phyloP scores from a whole-genome alignment of 495 filamentous ascomycete species.

The Pyronema omphalodes region DNA sequence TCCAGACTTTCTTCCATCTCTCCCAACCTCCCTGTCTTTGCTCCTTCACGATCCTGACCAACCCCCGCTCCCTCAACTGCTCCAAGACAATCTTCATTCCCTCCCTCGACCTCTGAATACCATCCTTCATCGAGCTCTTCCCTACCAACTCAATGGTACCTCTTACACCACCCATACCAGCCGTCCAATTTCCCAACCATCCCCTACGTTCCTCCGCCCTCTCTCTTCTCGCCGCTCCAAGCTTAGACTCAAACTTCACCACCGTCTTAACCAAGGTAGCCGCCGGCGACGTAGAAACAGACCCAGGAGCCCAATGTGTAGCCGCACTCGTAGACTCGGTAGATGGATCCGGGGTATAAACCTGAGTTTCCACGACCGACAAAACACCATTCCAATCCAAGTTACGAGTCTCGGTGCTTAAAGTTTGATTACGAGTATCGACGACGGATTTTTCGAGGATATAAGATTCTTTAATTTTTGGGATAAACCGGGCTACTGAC shows the following conservation, averaged over 20 bases:
- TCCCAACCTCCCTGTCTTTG: conserved; percentile 23
- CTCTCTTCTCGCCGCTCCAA: conserved; percentile 30
- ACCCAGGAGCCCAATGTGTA: background rate
- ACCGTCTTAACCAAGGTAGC: conserved; percentile 67
- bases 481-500: conserved; percentile 45
- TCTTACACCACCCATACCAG: conserved; percentile 60
- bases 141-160: conserved; percentile 80
- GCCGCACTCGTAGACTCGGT: conserved; percentile 3
- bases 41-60: conserved; percentile 67
- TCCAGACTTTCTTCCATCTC: conserved; percentile 23
- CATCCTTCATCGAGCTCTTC: conserved; percentile 61
- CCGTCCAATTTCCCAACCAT: conserved; percentile 44
- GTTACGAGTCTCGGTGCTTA: conserved; percentile 66
- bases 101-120: conserved; percentile 71
- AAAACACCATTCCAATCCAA: conserved; percentile 84
- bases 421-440: conserved; percentile 76
- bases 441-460: conserved; percentile 84
- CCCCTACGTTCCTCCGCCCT: conserved; percentile 39
- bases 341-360: conserved; percentile 33
- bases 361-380: conserved; percentile 76
- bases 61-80: conserved; percentile 59
- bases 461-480: conserved; percentile 48
- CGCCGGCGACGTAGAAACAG: conserved; percentile 23
- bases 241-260: conserved; percentile 65
- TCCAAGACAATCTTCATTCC: conserved; percentile 92